Evolutionary conservation across 768 basidiomycete genomes (phyloP), one percentile per base, ranked within the genome.

Genomic region (Baorangia bicolor): DNA sequence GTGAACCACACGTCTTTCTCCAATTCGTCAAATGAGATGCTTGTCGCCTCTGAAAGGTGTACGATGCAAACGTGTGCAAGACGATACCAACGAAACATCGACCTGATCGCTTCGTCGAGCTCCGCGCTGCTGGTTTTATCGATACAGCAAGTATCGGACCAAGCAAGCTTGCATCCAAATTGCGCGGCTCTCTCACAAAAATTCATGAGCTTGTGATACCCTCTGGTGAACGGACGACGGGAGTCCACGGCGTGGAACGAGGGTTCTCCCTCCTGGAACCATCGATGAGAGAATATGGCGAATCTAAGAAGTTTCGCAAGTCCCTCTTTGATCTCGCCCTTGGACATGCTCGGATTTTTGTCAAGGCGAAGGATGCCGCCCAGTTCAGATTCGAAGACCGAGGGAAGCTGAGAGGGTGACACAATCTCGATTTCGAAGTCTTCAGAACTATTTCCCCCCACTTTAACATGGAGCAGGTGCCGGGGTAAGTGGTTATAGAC

Each of bases 61-160:
- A 63, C 51, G 30, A 63, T 50, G 51, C 61, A 63, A 5, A 62
- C 28, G 23, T 51, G 39, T 14, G 61, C 55, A 6, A 43, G 40
- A 6, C 49, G 55, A 37, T 62, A 62, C 61, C 60, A 62, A 16
- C 60, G 55, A 31, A 58, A 62, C 61, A 62, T 62, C 2, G 61
- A 62, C 35, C 60, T 49, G 33, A 62, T 58, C 3, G 60, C 56
- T 12, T 62, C 61, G 35, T 62, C 60, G 14, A 62, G 60, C 12
- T 57, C 60, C 20, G 54, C 55, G 10, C 59, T 62, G 30, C 59
- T 61, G 5, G 38, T 41, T n/a, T 61, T 61, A 14, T 61, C 43
- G 25, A 61, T 61, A 5, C 59, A 61, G 6, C 55, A 61, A 3
- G 60, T 61, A 14, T 61, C 60, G 2, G 59, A 53, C 60, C 60